Percentiles rank a stretch among this genome's conserved stretches.
Conservation (phyloP, 2,329 filamentous ascomycete genomes). For the Mariannaea sp. region DNA sequence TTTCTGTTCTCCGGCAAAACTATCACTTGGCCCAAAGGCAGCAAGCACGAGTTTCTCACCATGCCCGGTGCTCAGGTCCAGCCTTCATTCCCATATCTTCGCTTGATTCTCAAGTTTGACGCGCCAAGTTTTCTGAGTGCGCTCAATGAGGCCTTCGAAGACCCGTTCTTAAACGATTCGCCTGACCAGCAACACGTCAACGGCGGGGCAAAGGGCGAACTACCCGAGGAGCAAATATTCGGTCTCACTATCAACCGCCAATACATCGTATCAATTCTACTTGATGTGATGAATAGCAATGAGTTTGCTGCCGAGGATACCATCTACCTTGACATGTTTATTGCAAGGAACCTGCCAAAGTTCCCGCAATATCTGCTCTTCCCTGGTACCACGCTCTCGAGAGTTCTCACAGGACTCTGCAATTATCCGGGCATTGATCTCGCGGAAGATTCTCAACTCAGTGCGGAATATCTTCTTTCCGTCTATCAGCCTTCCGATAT, state of each 20-base stretch:
- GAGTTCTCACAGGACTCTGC: constrained; percentile 81
- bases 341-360: constrained; percentile 93
- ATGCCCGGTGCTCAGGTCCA: constrained; percentile 61
- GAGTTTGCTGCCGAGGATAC: constrained; percentile 81
- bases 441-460: constrained; percentile 94
- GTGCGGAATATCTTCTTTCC: constrained; percentile 91
- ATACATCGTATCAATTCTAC: constrained; percentile 86
- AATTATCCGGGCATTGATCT: constrained; percentile 80
- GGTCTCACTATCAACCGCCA: constrained; percentile 82
- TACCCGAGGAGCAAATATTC: constrained; percentile 69
- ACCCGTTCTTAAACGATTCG: constrained; percentile 86
- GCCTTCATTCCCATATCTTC: constrained; percentile 83
- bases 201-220: constrained; percentile 53
- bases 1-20: constrained; percentile 89
- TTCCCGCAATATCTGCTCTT: constrained; percentile 95
- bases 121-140: constrained; percentile 92
- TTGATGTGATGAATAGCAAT: constrained; percentile 83
- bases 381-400: constrained; percentile 81
- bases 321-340: constrained; percentile 98
- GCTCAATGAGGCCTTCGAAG: constrained; percentile 96
- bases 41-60: constrained; percentile 64
- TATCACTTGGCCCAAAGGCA: constrained; percentile 73
- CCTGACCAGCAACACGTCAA: constrained; percentile 63
- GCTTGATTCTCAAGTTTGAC: constrained; percentile 84
- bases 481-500: constrained; percentile 90